A percentile compares a stretch with the other conserved stretches of the same genome.
Conservation (phyloP, 345 rosid species). For the Crucihimalaya himalaica region DNA sequence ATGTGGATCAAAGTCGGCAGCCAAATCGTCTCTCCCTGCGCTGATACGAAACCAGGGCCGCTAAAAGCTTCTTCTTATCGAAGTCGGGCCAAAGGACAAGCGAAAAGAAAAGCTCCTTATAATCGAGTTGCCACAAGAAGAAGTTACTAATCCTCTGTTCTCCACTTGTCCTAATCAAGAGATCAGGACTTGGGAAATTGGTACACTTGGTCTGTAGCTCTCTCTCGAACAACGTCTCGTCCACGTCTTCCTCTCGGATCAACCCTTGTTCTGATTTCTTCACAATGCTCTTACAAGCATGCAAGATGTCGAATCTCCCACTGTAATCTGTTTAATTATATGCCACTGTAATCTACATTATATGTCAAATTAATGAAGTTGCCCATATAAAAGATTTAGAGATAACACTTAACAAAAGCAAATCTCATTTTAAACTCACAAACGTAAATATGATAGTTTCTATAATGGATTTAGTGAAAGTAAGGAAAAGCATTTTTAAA, state of each 20-base stretch:
- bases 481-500: not conserved
- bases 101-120: not conserved
- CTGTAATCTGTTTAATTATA: too few relatives aligned
- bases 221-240: not conserved
- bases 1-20: not conserved
- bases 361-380: not conserved
- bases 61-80: not conserved
- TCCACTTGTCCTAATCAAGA: not conserved
- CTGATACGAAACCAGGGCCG: not conserved
- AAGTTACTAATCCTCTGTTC: constrained; percentile 2
- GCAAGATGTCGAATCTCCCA: not conserved
- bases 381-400: not conserved
- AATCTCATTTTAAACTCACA: not conserved
- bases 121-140: not conserved
- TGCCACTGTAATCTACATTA: not conserved
- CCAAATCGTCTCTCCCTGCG: not conserved
- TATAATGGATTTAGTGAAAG: not conserved
- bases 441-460: not conserved
- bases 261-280: not conserved
- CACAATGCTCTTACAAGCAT: not conserved
- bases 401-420: not conserved
- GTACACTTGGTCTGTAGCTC: not conserved
- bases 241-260: not conserved
- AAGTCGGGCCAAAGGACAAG: not conserved
- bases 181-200: constrained; percentile 3